A percentile compares a stretch with the other conserved stretches of the same genome.
Evolutionary conservation across 208 protist species (phyloP).

Genomic region (Crithidia mellificae): DNA sequence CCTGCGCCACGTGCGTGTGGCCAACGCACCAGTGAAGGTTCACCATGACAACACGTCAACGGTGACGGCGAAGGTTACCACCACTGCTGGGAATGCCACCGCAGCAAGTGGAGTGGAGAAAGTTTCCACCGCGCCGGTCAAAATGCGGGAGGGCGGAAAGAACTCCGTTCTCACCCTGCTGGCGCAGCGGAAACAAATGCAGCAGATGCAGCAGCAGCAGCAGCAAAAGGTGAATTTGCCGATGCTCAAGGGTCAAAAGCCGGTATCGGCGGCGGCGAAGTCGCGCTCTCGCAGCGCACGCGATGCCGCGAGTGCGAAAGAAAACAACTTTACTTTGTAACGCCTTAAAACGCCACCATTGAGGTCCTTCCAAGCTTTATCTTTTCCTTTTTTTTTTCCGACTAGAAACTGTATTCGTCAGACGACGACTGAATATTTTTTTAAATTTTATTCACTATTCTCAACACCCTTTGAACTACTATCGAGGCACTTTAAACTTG

Average conservation of each 20-base stretch:
- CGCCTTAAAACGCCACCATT: no score
- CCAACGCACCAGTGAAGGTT: no score
- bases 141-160: conserved; percentile 9
- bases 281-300: not conserved
- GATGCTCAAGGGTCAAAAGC: not conserved
- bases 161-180: conserved; percentile 2
- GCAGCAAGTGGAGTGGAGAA: no score
- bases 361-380: not conserved
- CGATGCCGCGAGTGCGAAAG: not conserved
- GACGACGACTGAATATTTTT: no score
- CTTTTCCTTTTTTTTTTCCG: not conserved
- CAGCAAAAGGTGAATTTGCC: not conserved
- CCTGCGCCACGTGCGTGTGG: conserved; percentile 22
- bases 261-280: not conserved
- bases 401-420: no score
- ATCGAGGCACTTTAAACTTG: no score
- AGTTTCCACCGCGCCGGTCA: no score
- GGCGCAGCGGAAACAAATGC: conserved; percentile 2
- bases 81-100: no score
- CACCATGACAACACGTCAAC: no score
- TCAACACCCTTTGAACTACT: no score
- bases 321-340: not conserved
- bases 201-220: conserved; percentile 17
- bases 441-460: no score
- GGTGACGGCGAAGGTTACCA: no score